These are phyloP conservation scores for Esteya vermicola DNA, from an alignment of 2,329 filamentous ascomycete genomes.

Conservation along the genomic window DNA sequence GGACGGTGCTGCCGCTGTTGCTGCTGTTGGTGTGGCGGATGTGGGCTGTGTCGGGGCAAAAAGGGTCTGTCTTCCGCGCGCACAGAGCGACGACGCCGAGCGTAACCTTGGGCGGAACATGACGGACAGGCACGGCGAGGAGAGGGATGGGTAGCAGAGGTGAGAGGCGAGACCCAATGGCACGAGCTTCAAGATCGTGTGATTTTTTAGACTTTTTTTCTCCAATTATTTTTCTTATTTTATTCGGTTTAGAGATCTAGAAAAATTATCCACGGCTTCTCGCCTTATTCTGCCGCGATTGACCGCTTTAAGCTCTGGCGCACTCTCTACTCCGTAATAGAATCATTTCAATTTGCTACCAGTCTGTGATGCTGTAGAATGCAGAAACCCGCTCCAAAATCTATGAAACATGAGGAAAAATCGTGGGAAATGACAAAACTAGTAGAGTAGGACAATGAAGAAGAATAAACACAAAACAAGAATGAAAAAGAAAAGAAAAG, in stretches of 20 bases:
- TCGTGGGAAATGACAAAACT: no score
- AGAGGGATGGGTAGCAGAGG: background rate
- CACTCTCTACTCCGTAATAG: no score
- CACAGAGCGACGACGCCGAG: constrained; percentile 27
- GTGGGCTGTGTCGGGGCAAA: constrained; percentile 1
- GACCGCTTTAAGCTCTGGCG: background rate
- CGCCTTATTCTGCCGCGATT: constrained; percentile 1
- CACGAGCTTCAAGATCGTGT: background rate
- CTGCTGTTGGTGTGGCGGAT: constrained; percentile 12
- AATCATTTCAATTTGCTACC: background rate
- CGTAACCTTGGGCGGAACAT: constrained; percentile 43
- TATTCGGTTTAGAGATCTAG: no score
- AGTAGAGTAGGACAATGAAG: background rate
- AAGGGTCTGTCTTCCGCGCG: background rate
- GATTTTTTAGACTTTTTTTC: background rate
- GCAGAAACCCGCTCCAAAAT: background rate
- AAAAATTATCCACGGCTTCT: constrained; percentile 2
- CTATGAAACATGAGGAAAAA: background rate
- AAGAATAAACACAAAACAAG: background rate
- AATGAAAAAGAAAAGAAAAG: background rate
- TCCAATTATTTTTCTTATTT: no score
- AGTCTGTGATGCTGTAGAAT: no score
- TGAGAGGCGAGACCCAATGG: background rate
- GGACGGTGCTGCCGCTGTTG: constrained; percentile 11
- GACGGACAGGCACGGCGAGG: constrained; percentile 6